These are phyloP conservation scores for Penicillium brevicompactum DNA, from an alignment of 2,329 filamentous ascomycete genomes.

Conservation along the genomic window DNA sequence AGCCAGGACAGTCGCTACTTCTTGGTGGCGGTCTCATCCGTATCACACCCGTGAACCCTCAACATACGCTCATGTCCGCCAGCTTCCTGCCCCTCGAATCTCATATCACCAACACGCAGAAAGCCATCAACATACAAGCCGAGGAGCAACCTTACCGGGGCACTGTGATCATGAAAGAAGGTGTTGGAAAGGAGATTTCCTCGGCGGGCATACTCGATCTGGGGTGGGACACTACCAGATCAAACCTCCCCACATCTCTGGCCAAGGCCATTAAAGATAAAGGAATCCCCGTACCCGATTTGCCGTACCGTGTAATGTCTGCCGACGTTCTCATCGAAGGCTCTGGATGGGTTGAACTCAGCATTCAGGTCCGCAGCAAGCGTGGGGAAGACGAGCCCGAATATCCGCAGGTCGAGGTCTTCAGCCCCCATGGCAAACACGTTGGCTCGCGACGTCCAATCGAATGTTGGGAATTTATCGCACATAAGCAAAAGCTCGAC, in stretches of 20 bases:
- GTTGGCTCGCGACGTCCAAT: slow-evolving; percentile 53
- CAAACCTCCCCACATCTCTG: slow-evolving; percentile 73
- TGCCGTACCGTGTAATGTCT: slow-evolving; percentile 79
- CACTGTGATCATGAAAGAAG: slow-evolving; percentile 64
- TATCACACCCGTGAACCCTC: slow-evolving; percentile 72
- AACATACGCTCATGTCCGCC: slow-evolving; percentile 74
- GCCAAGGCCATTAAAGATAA: slow-evolving; percentile 66
- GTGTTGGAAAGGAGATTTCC: slow-evolving; percentile 59
- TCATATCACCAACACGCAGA: slow-evolving; percentile 78
- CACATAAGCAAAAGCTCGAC: slow-evolving; percentile 34
- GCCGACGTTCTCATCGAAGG: slow-evolving; percentile 89
- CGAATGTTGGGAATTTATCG: slow-evolving; percentile 37
- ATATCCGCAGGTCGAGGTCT: slow-evolving; percentile 74
- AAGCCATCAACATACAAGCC: slow-evolving; percentile 73
- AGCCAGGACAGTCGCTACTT: slow-evolving; percentile 76
- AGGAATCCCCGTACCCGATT: slow-evolving; percentile 49
- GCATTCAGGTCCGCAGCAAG: slow-evolving; percentile 72
- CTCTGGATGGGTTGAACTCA: slow-evolving; percentile 89
- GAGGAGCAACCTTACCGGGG: slow-evolving; percentile 64
- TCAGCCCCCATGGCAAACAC: slow-evolving; percentile 80
- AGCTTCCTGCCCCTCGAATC: slow-evolving; percentile 78
- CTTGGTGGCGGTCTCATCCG: slow-evolving; percentile 84
- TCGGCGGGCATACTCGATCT: slow-evolving; percentile 76
- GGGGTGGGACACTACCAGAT: slow-evolving; percentile 79
- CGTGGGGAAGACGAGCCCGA: slow-evolving; percentile 36